phyloP scores from a whole-genome alignment of 208 protist genomes.

The Trypanosoma melophagium region DNA sequence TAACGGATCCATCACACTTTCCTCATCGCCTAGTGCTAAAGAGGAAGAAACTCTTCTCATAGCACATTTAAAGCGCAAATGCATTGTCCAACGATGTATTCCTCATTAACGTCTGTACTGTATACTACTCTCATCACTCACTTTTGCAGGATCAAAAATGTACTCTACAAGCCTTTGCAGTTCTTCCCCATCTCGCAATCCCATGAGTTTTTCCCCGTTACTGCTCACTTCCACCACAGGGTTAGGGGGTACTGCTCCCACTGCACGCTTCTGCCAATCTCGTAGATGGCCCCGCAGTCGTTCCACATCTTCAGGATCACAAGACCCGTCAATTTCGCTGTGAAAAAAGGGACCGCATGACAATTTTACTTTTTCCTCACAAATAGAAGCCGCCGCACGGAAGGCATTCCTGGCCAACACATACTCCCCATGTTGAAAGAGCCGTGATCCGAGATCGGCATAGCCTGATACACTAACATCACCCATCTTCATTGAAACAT shows the following conservation, averaged over 20 bases:
- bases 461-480: slow-evolving; percentile 10
- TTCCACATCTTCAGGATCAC: not conserved
- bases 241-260: not conserved
- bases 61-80: no score
- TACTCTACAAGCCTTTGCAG: slow-evolving; percentile 13
- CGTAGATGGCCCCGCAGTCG: slow-evolving; percentile 5
- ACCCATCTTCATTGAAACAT: not conserved
- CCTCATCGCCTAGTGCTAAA: not conserved
- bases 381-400: slow-evolving; percentile 11
- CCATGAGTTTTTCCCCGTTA: not conserved
- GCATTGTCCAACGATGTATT: not conserved
- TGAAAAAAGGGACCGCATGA: no score
- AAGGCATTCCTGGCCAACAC: slow-evolving; percentile 3
- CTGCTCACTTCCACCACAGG: not conserved
- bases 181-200: not conserved
- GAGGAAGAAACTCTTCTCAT: not conserved
- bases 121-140: not conserved
- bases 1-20: not conserved
- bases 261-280: not conserved
- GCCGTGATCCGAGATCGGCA: slow-evolving; percentile 16
- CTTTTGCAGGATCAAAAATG: slow-evolving; percentile 11
- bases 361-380: not conserved
- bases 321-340: no score
- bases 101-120: not conserved
- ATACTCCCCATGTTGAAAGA: slow-evolving; percentile 21